phyloP scores from a whole-genome alignment of 2,329 filamentous ascomycete species.

The Elsinoe arachidis region DNA sequence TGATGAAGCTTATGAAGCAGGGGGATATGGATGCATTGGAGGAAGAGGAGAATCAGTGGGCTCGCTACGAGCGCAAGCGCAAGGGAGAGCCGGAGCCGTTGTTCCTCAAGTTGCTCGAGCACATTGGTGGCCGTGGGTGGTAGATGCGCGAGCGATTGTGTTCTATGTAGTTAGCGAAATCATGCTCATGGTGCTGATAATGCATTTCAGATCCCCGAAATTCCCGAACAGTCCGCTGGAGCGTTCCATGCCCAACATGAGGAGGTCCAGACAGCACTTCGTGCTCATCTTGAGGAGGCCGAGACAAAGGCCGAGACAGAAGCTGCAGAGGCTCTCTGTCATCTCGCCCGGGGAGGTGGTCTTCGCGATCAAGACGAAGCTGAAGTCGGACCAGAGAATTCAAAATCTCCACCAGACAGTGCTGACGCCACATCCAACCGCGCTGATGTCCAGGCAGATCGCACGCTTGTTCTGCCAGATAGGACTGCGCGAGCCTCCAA shows the following conservation, averaged over 20 bases:
- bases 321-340: too few relatives aligned
- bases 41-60: conserved; percentile 7
- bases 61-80: conserved; percentile 4
- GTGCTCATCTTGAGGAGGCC: not conserved
- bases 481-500: too few relatives aligned
- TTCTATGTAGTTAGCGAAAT: not conserved
- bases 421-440: too few relatives aligned
- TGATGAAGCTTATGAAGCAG: not conserved
- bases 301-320: not conserved
- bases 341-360: too few relatives aligned
- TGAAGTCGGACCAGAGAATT: too few relatives aligned
- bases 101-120: not conserved
- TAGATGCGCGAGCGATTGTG: not conserved
- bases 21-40: not conserved
- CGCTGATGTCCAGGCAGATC: too few relatives aligned
- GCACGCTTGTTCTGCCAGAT: too few relatives aligned
- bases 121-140: too few relatives aligned
- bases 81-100: not conserved
- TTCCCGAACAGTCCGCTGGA: not conserved
- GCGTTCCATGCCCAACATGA: not conserved
- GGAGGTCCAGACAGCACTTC: not conserved
- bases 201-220: not conserved
- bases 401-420: too few relatives aligned
- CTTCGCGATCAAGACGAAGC: too few relatives aligned
- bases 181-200: not conserved